Evolutionary conservation across 345 rosid species (phyloP), one percentile per base, ranked within the genome.

Genomic region (Alliaria petiolata): DNA sequence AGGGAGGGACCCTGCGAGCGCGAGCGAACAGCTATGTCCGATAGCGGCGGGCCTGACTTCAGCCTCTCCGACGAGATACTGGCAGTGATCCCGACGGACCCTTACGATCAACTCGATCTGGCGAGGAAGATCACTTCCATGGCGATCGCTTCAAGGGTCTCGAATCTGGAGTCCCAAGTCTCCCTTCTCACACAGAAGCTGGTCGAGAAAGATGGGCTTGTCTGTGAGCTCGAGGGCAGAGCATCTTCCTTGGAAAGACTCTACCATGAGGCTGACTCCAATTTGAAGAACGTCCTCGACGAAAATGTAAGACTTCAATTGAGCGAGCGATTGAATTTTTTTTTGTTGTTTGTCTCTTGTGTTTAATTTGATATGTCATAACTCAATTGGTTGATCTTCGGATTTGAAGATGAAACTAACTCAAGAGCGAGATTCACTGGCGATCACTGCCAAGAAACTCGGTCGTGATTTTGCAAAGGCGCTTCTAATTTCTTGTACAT

Each of bases 121-220:
- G 97, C 99, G 8, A 88, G 97, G 63, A 91, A 89, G 87, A 93
- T 91, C 74, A 93, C 97, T 10, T 89, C 99, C 63, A 83, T 91
- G 91, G 99, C 99, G 4, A 89, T 93, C 38, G 92, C 97, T 45
- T 89, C 97, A 8, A 87, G 99, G 61, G 95, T 93, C 52, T 87
- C 97, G 40, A 83, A 71, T 47, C 87, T 93, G 66, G 97, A 91
- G 81, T 79, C 86, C 17, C 95, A 91, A 65, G 78, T 69, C 30
- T 83, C 81, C 31, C 80, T 68, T 60, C 77, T 87, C 82, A 77
- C 72, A 52, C 84, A 85, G 57, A 81, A 68, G 70, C 70, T 85
- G 55, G 19, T 67, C 30, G 93, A 95, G 45, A 91, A 95, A 80
- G 97, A 95, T 79, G 79, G 79, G 4, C 38, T 82, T 57, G 78